Evolutionary conservation across 2,329 filamentous ascomycete species (phyloP).

Genomic region (Colletotrichum lupini): DNA sequence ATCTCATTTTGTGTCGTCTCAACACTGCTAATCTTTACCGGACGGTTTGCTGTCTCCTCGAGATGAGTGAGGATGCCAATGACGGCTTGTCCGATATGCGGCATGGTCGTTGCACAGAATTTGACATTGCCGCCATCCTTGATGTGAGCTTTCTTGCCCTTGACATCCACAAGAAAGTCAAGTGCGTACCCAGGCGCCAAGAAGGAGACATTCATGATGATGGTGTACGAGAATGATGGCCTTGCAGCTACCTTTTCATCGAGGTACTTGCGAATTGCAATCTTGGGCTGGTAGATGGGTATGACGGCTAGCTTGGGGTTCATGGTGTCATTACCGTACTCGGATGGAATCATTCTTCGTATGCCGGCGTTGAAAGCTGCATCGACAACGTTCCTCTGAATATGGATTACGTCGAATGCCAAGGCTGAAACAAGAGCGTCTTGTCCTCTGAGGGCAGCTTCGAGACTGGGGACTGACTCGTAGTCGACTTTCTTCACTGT

Average conservation of each 20-base stretch:
- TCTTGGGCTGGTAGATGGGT: constrained; percentile 39
- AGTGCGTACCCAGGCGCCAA: constrained; percentile 43
- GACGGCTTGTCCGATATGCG: constrained; percentile 59
- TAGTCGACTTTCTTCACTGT: constrained; percentile 51
- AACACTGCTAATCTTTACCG: constrained; percentile 63
- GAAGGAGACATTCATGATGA: constrained; percentile 55
- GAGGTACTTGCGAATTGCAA: constrained; percentile 34
- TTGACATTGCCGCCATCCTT: constrained; percentile 59
- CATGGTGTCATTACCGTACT: constrained; percentile 53
- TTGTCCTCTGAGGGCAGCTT: constrained; percentile 62
- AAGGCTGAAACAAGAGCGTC: constrained; percentile 66
- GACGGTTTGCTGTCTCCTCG: constrained; percentile 62
- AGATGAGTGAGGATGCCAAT: constrained; percentile 57
- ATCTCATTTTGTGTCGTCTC: constrained; percentile 63
- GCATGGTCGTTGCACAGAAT: constrained; percentile 60
- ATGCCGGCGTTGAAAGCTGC: constrained; percentile 64
- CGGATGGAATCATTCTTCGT: constrained; percentile 64
- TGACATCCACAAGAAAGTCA: constrained; percentile 26
- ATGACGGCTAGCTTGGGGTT: constrained; percentile 36
- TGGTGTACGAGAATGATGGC: constrained; percentile 44
- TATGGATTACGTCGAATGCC: constrained; percentile 50
- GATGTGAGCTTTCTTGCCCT: constrained; percentile 49
- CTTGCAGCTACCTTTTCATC: constrained; percentile 32
- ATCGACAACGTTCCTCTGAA: constrained; percentile 61
- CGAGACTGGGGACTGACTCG: constrained; percentile 55